Base-by-base conservation (phyloP, 2,329 filamentous ascomycete species). In the Fusarium nanum region DNA sequence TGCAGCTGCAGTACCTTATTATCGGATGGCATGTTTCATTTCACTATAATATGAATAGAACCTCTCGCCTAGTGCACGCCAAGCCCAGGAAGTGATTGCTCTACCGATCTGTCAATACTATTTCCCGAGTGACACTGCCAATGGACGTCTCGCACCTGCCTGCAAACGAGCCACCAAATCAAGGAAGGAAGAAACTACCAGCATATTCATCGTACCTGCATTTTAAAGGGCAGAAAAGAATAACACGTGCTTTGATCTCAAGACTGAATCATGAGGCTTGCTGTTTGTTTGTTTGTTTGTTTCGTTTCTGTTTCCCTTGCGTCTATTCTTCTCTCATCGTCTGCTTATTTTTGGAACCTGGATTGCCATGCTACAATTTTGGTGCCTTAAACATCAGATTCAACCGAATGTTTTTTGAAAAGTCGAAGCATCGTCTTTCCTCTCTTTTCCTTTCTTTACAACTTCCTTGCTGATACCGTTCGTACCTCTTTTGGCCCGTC, bases 351-450 rank as follows among this genome's bases (percentile, higher is more conserved):
- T 70, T 71, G 68, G 64, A 71, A 56, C 49, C 54, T 55, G 68
- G 42, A 68, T 71, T 64, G 64, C 18, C 50, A 49, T 59, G 49
- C 42, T 48, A 53, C 59, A 49, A 56, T 74, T 75, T 72, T 75
- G 68, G 66, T 56, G 59, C 32, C 20, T 46, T 27, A 52, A 69
- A 56, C 56, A 45, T 52, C 57, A 22, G 50, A 25, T 27, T 55
- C 54, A 46, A 30, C 27, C 32, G 53, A 47, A 44, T 54, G 45
- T 44, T 60, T 56, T 70, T 70, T 56, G 46, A 54, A 63, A 60
- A 69, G 25, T 32, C 30, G 48, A 60, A 64, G 27, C 50, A 62
- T 49, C 40, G n/a, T 45, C 34, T 63, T 22, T 41, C 18, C 45
- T 34, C n/a, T 42, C 44, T 63, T 14, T 53, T 20, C 37, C n/a